Base-by-base conservation (phyloP, 1,284 basidiomycete genomes). In the Tetrapyrgos nigripes region DNA sequence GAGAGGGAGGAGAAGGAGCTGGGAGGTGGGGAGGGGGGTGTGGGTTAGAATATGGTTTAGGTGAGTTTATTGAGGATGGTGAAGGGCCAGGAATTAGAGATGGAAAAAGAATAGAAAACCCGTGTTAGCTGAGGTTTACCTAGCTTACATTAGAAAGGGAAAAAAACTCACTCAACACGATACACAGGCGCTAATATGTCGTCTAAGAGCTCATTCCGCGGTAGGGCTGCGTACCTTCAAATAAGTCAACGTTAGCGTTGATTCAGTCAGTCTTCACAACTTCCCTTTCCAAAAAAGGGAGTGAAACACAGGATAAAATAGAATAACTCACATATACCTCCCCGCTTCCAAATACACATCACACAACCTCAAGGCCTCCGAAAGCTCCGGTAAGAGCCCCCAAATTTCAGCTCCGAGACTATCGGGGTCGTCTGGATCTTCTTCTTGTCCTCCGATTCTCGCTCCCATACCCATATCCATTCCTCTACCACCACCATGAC, bases 331-430 rank as follows among this genome's bases (percentile, higher is more conserved):
- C 86, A 86, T 61, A 63, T 77, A 82, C 65, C 77, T 75, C 4
- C 81, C 83, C 66, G 79, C 76, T 51, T 84, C 80, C 29, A 85
- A 68, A 65, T 87, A 88, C 27, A 82, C 70, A 49, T 87, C 82
- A 58, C 80, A 83, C 21, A 87, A 70, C 8, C 75, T 76, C 28
- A 81, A 73, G 2, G 87, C 86, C 64, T 86, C 81, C 3, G 82
- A 79, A 1, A 83, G 68, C 0, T 81, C 74, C 2, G 86, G 86
- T 1, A 85, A 71, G 24, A 77, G 62, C 10, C 63, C 63, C 57
- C 80, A 76, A 29, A 85, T 73, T 57, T 83, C 75, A 43, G 66
- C 59, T 17, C 73, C 73, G 9, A 80, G 50, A 1, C 74, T 74
- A 11, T 66, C 57, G 53, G 79, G 72, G 27, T 62, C 57, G 14